These are phyloP conservation scores for Candida quercuum DNA, from an alignment of 805 yeast genomes.

Conservation along the genomic window DNA sequence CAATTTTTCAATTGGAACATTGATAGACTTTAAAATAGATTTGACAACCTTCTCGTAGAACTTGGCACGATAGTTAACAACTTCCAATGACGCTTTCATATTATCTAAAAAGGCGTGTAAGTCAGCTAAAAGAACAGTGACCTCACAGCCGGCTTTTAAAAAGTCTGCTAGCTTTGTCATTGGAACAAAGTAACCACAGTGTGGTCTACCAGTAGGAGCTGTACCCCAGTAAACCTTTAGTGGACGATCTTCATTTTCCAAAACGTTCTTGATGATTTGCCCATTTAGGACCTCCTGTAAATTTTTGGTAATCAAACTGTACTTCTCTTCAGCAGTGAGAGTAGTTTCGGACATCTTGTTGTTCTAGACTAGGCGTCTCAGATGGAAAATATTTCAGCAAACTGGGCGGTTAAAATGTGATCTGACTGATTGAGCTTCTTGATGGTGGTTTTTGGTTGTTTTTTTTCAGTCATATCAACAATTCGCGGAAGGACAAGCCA, in stretches of 20 bases:
- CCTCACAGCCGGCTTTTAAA: constrained; percentile 93
- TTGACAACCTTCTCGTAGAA: constrained; percentile 84
- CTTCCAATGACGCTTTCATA: constrained; percentile 97
- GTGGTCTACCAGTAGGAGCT: constrained; percentile 98
- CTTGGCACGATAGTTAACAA: constrained; percentile 80
- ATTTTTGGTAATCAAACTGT: constrained; percentile 71
- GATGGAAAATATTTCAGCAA: too few relatives aligned
- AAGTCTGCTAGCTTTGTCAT: constrained; percentile 96
- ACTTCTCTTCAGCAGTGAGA: constrained; percentile 55
- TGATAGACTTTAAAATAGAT: constrained; percentile 77
- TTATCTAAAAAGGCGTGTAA: constrained; percentile 95
- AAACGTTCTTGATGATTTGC: constrained; percentile 77
- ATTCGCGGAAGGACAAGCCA: not conserved
- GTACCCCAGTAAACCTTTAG: constrained; percentile 96
- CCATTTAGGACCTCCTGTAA: constrained; percentile 89
- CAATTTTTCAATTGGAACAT: constrained; percentile 88
- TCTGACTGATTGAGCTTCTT: too few relatives aligned
- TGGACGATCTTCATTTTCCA: constrained; percentile 78
- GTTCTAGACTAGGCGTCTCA: too few relatives aligned
- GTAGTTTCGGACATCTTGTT: constrained; percentile 15
- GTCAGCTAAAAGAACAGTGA: constrained; percentile 87
- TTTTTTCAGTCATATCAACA: not conserved
- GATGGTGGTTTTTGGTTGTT: not conserved
- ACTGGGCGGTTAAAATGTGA: too few relatives aligned
- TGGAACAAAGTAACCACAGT: constrained; percentile 97